Evolutionary conservation across 257 asterid species (phyloP).

Genomic region (Echites panduratus): DNA sequence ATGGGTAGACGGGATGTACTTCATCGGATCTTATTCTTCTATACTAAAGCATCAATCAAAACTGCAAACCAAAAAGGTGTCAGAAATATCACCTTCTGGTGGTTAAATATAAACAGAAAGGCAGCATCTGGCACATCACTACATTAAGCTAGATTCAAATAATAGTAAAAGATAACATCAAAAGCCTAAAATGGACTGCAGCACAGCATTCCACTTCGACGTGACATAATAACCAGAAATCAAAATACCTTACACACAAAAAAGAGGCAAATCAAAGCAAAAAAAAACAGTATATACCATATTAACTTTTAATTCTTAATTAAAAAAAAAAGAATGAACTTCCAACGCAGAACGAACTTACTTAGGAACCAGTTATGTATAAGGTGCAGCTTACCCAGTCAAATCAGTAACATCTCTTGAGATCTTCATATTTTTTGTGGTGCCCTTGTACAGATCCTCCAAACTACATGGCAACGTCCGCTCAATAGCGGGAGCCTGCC

Average conservation of each 20-base stretch:
- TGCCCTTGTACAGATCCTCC: slow-evolving; percentile 67
- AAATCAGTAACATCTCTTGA: slow-evolving; percentile 53
- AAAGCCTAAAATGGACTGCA: not conserved
- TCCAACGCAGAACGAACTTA: not conserved
- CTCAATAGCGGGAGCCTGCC: slow-evolving; percentile 56
- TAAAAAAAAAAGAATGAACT: not conserved
- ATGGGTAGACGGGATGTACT: too few relatives aligned
- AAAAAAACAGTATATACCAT: not conserved
- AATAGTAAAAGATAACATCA: not conserved
- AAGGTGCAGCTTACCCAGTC: slow-evolving; percentile 37
- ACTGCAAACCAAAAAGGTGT: too few relatives aligned
- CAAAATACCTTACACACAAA: too few relatives aligned
- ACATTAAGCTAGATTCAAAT: not conserved
- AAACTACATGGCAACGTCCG: slow-evolving; percentile 41
- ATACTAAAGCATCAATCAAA: too few relatives aligned
- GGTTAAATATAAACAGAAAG: too few relatives aligned
- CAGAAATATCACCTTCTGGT: too few relatives aligned
- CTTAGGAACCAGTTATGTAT: not conserved
- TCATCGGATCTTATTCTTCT: too few relatives aligned
- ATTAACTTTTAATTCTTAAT: not conserved
- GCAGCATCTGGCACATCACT: too few relatives aligned
- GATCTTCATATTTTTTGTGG: slow-evolving; percentile 69
- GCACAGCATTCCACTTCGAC: not conserved
- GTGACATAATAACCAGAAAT: slow-evolving; percentile 1
- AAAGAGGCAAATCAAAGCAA: not conserved